Conservation (phyloP, 1,284 basidiomycete genomes). For the Marasmius oreades region DNA sequence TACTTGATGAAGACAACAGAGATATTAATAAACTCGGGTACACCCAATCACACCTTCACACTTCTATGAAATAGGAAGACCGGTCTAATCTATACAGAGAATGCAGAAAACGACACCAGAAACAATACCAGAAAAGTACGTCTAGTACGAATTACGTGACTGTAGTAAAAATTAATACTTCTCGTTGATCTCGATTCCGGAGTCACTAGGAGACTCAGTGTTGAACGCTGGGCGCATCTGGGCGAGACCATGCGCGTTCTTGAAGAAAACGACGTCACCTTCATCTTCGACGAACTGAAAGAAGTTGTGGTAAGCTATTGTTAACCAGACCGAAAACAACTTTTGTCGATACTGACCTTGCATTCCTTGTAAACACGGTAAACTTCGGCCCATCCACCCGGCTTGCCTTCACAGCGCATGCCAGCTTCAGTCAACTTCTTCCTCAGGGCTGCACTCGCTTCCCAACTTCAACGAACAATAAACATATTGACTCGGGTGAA, state of each 20-base stretch:
- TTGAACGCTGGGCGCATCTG: conserved; percentile 60
- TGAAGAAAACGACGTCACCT: conserved; percentile 90
- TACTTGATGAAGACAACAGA: too few species aligned
- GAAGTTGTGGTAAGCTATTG: conserved; percentile 17
- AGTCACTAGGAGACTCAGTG: conserved; percentile 73
- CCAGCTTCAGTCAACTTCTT: conserved; percentile 67
- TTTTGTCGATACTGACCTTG: conserved; percentile 43
- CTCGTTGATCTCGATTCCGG: conserved; percentile 75
- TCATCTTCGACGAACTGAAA: conserved; percentile 86
- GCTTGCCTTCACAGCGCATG: conserved; percentile 55
- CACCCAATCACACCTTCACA: too few species aligned
- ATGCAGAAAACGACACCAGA: background rate
- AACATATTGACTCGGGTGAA: background rate
- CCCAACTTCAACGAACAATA: conserved; percentile 57
- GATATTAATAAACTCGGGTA: too few species aligned
- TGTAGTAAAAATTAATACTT: conserved; percentile 19
- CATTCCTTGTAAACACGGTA: conserved; percentile 73
- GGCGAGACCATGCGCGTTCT: conserved; percentile 81
- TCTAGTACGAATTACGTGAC: background rate
- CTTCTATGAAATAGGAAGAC: too few species aligned
- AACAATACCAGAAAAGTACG: background rate
- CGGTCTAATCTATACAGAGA: too few species aligned
- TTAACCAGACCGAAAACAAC: conserved; percentile 1
- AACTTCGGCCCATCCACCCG: conserved; percentile 79
- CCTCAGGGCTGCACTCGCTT: conserved; percentile 88